Evolutionary conservation across 495 filamentous ascomycete genomes (phyloP).

Genomic region (Recurvomyces mirabilis): DNA sequence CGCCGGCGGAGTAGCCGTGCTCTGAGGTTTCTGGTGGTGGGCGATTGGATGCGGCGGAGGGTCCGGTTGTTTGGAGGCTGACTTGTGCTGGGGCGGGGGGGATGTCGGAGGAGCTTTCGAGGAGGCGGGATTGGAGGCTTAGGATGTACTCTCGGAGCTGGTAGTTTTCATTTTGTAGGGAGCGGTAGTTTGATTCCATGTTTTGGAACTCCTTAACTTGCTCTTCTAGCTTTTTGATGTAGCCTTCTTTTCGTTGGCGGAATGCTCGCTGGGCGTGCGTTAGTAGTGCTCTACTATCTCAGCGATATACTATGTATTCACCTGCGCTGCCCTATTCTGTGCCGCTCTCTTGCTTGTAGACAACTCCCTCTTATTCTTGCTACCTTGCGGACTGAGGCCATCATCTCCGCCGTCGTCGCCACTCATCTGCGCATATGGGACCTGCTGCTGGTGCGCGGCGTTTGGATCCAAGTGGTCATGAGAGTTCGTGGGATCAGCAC

Average conservation of each 20-base stretch:
- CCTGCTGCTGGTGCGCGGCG: slow-evolving; percentile 20
- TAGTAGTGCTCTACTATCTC: slow-evolving; percentile 12
- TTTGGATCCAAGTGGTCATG: slow-evolving; percentile 32
- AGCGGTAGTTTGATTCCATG: slow-evolving; percentile 60
- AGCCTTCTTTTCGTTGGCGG: slow-evolving; percentile 92
- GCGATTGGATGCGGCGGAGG: too few species aligned
- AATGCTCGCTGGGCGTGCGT: slow-evolving; percentile 64
- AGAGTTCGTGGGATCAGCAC: slow-evolving; percentile 21
- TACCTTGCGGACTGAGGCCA: slow-evolving; percentile 20
- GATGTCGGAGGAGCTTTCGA: slow-evolving; percentile 71
- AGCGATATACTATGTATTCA: slow-evolving; percentile 34
- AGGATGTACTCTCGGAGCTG: slow-evolving; percentile 84
- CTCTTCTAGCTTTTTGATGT: slow-evolving; percentile 93
- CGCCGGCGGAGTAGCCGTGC: too few species aligned
- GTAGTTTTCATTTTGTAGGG: slow-evolving; percentile 77
- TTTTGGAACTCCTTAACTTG: slow-evolving; percentile 66
- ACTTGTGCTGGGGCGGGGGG: slow-evolving; percentile 67
- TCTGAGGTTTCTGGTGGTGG: too few species aligned
- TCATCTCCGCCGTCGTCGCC: slow-evolving; percentile 26
- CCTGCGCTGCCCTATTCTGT: slow-evolving; percentile 94
- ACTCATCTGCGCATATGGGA: slow-evolving; percentile 23
- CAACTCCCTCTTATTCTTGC: slow-evolving; percentile 68
- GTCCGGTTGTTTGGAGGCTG: too few species aligned
- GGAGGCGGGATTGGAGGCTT: slow-evolving; percentile 73
- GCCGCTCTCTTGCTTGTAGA: slow-evolving; percentile 92